Base-by-base conservation (phyloP, 768 basidiomycete species). In the Sutorius australiensis region DNA sequence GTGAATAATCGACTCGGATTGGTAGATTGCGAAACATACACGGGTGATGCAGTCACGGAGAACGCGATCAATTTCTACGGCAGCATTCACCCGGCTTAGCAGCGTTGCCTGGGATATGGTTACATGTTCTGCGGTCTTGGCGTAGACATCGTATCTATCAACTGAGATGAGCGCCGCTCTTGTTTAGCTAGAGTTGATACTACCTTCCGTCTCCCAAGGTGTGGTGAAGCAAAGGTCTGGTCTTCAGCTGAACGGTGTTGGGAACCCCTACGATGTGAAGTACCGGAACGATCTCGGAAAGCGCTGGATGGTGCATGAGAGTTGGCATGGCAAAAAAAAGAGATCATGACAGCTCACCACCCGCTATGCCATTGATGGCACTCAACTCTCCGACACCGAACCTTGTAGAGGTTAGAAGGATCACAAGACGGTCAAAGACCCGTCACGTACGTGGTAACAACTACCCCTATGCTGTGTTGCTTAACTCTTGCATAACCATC, bases 381-480 rank as follows among this genome's bases (percentile, higher is more conserved):
- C 86, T 89, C 40, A 95, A 72, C 67, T 97, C 94, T 14, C 94
- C 94, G n/a, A 97, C 94, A 50, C 94, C 94, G 59, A 94, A 95
- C 2, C 86, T 88, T 48, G 6, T 17, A 17, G 41, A 24, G 12
- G 36, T 52, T 21, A 58, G 47, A 37, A 50, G n/a, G 24, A 48
- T 12, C 28, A 24, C 27, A 32, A 5, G 34, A 2, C n/a, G 5
- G 28, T 14, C 7, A 8, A 13, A 24, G 11, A n/a, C n/a, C n/a
- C n/a, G n/a, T n/a, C n/a, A n/a, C 74, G n/a, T 61, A 87, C 86
- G 88, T 97, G 10, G 94, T 95, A 31, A 80, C 69, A 5, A 93
- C 69, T 9, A 83, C 89, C 45, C 89, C 89, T 44, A 92, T 72
- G 59, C 81, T 77, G 44, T 77, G 73, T 46, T 84, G 81, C 59